phyloP scores from a whole-genome alignment of 441 rosid genomes.

The Cnidoscolus chayamansa region DNA sequence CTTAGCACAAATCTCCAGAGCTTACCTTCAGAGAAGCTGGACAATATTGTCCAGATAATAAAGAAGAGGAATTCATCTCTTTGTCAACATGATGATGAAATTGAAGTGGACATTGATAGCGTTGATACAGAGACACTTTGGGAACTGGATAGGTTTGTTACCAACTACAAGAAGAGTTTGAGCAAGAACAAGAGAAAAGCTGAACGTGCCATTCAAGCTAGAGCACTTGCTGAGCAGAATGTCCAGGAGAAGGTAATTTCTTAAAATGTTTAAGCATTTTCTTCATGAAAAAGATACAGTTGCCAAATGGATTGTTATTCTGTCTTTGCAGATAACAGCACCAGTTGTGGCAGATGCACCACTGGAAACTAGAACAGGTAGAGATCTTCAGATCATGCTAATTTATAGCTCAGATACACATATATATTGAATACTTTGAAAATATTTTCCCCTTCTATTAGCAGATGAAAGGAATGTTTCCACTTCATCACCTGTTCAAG shows the following conservation, averaged over 20 bases:
- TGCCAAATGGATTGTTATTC: conserved; percentile 4
- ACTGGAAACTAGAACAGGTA: conserved; percentile 64
- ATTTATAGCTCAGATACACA: background rate
- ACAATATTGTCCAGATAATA: conserved; percentile 83
- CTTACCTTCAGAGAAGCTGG: conserved; percentile 90
- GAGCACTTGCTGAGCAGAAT: conserved; percentile 58
- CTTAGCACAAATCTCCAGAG: conserved; percentile 86
- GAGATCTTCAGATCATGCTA: conserved; percentile 1
- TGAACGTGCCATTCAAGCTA: conserved; percentile 77
- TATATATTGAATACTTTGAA: background rate
- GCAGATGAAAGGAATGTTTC: conserved; percentile 59
- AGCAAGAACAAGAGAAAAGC: conserved; percentile 97
- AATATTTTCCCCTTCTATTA: conserved; percentile 5
- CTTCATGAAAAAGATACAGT: background rate
- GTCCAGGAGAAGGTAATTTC: conserved; percentile 51
- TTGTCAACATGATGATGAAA: conserved; percentile 78
- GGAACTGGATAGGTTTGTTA: conserved; percentile 96
- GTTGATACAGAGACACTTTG: conserved; percentile 98
- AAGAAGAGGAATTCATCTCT: conserved; percentile 85
- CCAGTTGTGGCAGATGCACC: conserved; percentile 45
- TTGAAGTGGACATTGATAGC: conserved; percentile 97
- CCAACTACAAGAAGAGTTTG: conserved; percentile 87
- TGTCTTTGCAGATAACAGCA: conserved; percentile 43
- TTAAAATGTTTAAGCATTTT: conserved; percentile 5
- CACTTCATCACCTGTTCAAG: conserved; percentile 50